A percentile compares a stretch with the other conserved stretches of the same genome.
These are phyloP conservation scores for Epithele typhae DNA, from an alignment of 768 basidiomycete species.

Conservation along the genomic window DNA sequence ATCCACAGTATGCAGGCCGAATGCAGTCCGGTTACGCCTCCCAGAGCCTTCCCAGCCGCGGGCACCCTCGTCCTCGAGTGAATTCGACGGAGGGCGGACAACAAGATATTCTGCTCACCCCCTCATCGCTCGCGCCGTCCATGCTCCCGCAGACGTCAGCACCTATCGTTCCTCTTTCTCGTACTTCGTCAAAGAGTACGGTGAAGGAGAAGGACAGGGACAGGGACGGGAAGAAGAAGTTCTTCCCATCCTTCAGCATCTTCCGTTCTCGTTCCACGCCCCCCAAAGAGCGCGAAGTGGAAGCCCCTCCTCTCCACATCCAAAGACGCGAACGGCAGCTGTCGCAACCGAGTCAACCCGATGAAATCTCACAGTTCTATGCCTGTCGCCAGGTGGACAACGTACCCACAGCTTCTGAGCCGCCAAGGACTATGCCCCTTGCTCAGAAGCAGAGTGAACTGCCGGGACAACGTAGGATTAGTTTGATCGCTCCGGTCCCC, in stretches of 20 bases:
- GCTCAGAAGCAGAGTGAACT: no score
- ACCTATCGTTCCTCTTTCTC: constrained; percentile 4
- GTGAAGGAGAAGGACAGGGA: constrained; percentile 25
- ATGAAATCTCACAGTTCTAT: no score
- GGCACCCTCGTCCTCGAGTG: constrained; percentile 12
- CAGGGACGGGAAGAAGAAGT: no score
- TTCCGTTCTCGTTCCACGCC: constrained; percentile 30
- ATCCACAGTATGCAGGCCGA: constrained; percentile 22
- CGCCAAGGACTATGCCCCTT: no score
- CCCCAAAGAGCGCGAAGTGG: constrained; percentile 18
- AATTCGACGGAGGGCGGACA: constrained; percentile 33
- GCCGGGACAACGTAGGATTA: no score
- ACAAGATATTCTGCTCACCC: constrained; percentile 52
- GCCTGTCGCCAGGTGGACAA: no score
- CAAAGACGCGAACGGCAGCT: constrained; percentile 9
- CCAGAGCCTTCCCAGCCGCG: constrained; percentile 19
- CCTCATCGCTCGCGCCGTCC: constrained; percentile 53
- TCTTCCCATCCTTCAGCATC: constrained; percentile 31
- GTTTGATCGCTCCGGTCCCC: no score
- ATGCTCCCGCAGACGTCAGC: constrained; percentile 17
- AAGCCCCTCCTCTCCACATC: constrained; percentile 5
- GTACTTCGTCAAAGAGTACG: constrained; percentile 27
- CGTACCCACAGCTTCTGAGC: no score
- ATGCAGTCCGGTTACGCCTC: constrained; percentile 2
- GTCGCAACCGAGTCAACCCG: constrained; percentile 12